Evolutionary conservation across 495 filamentous ascomycete genomes (phyloP), one percentile per base, ranked within the genome.

Genomic region (Thozetella sp.): DNA sequence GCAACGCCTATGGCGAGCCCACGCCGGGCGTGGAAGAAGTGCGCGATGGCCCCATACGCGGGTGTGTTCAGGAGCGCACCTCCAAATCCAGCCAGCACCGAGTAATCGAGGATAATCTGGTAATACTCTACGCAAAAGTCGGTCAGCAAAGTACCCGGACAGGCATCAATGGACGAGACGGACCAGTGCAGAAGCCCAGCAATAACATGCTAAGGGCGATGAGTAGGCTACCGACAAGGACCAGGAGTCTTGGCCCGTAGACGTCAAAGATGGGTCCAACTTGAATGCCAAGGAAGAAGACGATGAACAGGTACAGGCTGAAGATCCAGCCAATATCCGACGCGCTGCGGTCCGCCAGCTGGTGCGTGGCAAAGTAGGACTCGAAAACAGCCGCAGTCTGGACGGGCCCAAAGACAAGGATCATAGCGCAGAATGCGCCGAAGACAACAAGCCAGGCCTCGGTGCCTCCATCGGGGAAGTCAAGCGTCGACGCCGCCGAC

Each of bases 201-300:
- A 90, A 68, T 48, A 90, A 71, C 58, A 88, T 75, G 25, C 80
- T 85, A 2, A 71, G 58, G 25, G 84, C 70, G n/a, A 84, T 79
- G 26, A 80, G 68, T 23, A 80, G 22, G 19, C 79, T 81, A 2
- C 87, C 86, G 4, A 69, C 69, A 15, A 80, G 69, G 0, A 89
- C 72, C 23, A 89, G 67, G n/a, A 72, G 30, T 20, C 84, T 71
- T 1, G 86, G 80, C 0, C 87, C 87, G 56, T 85, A 80, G 2
- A 78, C 76, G 63, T 90, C 88, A 56, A 90, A 90, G 3, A 90
- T 62, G n/a, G 88, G 86, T 2, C 88, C 88, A 43, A 87, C 81
- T 64, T 88, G 86, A 6, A 89, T 82, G 6, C 87, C 88, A 9
- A 84, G 73, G 55, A 88, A 87, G 26, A 88, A 80, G 13, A 86